Evolutionary conservation across 1,284 basidiomycete genomes (phyloP).

Genomic region (Entoloma clypeatum): DNA sequence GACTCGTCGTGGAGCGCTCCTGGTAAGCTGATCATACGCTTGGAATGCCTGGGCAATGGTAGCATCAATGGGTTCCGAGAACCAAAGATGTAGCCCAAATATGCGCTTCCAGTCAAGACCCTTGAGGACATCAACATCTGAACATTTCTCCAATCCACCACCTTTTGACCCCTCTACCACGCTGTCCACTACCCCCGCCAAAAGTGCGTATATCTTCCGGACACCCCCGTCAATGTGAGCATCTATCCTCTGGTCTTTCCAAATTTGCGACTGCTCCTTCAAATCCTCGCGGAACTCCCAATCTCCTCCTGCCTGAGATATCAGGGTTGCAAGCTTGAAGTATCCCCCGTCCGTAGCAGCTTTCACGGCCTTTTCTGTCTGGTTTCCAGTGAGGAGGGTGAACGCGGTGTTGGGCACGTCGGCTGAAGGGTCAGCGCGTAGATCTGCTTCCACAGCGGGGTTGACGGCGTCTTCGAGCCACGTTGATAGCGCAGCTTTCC

Average conservation of each 20-base stretch:
- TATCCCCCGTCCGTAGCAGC: constrained; percentile 76
- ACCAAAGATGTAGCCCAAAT: constrained; percentile 93
- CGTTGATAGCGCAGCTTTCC: constrained; percentile 79
- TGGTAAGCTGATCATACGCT: constrained; percentile 58
- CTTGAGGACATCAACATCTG: constrained; percentile 70
- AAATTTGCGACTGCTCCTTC: constrained; percentile 75
- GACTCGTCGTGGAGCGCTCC: constrained; percentile 38
- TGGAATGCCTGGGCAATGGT: constrained; percentile 69
- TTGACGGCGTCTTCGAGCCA: constrained; percentile 85
- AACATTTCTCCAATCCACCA: constrained; percentile 51
- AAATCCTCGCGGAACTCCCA: constrained; percentile 75
- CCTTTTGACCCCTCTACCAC: constrained; percentile 59
- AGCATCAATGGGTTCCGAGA: constrained; percentile 70
- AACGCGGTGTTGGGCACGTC: constrained; percentile 60
- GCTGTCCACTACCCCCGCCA: constrained; percentile 73
- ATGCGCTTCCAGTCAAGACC: constrained; percentile 94
- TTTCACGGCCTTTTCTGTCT: constrained; percentile 80
- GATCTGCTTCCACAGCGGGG: constrained; percentile 69
- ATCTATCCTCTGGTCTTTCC: constrained; percentile 79
- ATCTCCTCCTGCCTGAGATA: constrained; percentile 87
- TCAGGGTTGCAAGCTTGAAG: constrained; percentile 86
- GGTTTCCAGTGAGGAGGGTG: constrained; percentile 82
- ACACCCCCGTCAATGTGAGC: constrained; percentile 67
- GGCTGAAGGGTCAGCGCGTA: constrained; percentile 47
- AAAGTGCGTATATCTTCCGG: constrained; percentile 80